Percentiles rank a stretch among this genome's conserved stretches.
phyloP scores from a whole-genome alignment of 345 rosid species.

The Mercurialis annua region DNA sequence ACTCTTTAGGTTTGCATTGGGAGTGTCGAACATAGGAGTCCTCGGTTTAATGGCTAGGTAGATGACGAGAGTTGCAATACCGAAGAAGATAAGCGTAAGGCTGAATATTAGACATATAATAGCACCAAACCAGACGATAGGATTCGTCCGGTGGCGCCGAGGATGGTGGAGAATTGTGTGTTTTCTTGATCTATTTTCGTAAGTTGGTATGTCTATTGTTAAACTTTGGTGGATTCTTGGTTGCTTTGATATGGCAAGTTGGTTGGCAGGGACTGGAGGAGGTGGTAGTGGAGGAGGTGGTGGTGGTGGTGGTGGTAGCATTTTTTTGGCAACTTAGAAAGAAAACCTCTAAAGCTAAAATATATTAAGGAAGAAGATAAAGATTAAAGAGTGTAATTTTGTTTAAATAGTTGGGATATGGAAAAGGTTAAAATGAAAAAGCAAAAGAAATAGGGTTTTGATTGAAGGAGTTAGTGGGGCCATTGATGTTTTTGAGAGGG shows the following conservation, averaged over 20 bases:
- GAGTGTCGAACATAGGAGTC: conserved; percentile 66
- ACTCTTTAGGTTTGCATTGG: conserved; percentile 62
- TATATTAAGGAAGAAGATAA: conserved; percentile 21
- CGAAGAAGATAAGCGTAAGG: conserved; percentile 66
- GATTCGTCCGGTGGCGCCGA: conserved; percentile 48
- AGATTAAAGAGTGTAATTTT: conserved; percentile 21
- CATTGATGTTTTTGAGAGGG: conserved; percentile 23
- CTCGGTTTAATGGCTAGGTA: conserved; percentile 60
- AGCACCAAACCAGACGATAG: conserved; percentile 69
- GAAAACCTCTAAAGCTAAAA: conserved; percentile 18
- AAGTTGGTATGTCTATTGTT: conserved; percentile 13
- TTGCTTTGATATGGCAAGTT: conserved; percentile 44
- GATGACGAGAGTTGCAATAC: conserved; percentile 68
- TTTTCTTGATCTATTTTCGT: conserved; percentile 22
- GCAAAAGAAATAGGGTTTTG: conserved; percentile 38
- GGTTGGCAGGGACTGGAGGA: conserved; percentile 38
- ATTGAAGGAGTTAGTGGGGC: conserved; percentile 41
- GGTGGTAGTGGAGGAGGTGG: conserved; percentile 29
- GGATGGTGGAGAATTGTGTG: conserved; percentile 38
- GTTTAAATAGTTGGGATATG: conserved; percentile 30
- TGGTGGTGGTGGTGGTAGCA: conserved; percentile 37
- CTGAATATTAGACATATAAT: conserved; percentile 72
- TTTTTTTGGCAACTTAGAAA: conserved; percentile 17
- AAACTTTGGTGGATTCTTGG: conserved; percentile 23
- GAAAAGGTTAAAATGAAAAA: conserved; percentile 28